phyloP scores from a whole-genome alignment of 805 yeast species.

The Starmerella cellae region DNA sequence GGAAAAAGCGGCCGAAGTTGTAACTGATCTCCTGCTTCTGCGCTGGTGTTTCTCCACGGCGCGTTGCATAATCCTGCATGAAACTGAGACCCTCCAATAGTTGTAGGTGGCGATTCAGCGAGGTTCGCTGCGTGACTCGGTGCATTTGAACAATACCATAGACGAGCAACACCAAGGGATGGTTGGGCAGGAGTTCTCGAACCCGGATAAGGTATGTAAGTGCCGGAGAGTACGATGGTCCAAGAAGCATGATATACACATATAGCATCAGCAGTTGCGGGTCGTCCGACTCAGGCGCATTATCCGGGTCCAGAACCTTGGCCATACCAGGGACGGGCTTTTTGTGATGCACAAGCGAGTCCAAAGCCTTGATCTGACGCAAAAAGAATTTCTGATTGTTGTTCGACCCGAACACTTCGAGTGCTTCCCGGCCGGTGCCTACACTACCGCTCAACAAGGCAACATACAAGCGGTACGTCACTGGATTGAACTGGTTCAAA shows the following conservation, averaged over 20 bases:
- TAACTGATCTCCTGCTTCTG: constrained; percentile 47
- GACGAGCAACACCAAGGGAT: constrained; percentile 65
- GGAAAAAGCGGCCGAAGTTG: constrained; percentile 76
- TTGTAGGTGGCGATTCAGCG: constrained; percentile 75
- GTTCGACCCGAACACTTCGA: constrained; percentile 54
- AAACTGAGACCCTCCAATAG: constrained; percentile 76
- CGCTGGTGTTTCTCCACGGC: constrained; percentile 27
- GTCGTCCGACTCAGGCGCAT: constrained; percentile 23
- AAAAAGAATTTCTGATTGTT: constrained; percentile 82
- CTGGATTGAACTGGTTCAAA: constrained; percentile 62
- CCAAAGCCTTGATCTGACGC: constrained; percentile 82
- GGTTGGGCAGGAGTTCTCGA: constrained; percentile 51
- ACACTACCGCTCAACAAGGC: constrained; percentile 34
- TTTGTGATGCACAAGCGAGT: constrained; percentile 41
- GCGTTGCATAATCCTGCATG: constrained; percentile 53
- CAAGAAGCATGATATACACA: constrained; percentile 65
- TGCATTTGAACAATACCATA: constrained; percentile 75
- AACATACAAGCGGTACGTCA: constrained; percentile 50
- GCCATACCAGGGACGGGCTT: constrained; percentile 67
- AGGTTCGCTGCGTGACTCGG: constrained; percentile 80
- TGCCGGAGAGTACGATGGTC: constrained; percentile 71
- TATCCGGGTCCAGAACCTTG: constrained; percentile 30
- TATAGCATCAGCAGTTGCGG: constrained; percentile 69
- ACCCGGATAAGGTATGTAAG: constrained; percentile 64
- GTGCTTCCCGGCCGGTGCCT: constrained; percentile 37